Conservation (phyloP, 2,329 filamentous ascomycete genomes). For the Pochonia chlamydosporia region DNA sequence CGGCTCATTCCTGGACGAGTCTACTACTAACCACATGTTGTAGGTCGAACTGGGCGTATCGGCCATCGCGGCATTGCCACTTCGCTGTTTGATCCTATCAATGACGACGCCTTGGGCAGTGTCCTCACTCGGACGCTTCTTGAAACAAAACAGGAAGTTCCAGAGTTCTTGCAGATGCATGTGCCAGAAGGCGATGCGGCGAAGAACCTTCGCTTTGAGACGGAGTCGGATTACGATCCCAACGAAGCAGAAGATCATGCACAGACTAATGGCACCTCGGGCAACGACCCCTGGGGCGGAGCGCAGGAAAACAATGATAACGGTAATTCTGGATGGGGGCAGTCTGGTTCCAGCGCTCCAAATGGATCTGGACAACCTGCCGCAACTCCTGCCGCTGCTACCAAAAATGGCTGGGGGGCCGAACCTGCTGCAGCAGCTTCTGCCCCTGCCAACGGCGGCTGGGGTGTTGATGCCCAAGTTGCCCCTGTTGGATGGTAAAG, state of each 20-base stretch:
- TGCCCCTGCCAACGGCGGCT: background rate
- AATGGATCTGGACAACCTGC: too few relatives aligned
- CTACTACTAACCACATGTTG: background rate
- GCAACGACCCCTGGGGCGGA: constrained; percentile 9
- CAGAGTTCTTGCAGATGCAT: constrained; percentile 70
- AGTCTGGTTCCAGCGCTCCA: background rate
- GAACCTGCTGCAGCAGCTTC: background rate
- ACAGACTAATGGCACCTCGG: background rate
- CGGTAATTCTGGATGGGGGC: constrained; percentile 7
- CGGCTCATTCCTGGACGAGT: too few relatives aligned
- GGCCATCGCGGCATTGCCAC: constrained; percentile 81
- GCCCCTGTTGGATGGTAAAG: background rate
- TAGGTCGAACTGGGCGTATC: constrained; percentile 88
- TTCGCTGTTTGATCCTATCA: constrained; percentile 73
- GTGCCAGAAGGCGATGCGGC: constrained; percentile 49
- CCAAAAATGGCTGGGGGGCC: constrained; percentile 1
- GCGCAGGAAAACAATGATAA: background rate
- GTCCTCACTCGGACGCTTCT: constrained; percentile 75
- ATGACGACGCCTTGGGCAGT: constrained; percentile 65
- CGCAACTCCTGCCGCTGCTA: background rate
- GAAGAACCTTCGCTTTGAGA: constrained; percentile 47
- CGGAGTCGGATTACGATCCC: constrained; percentile 47
- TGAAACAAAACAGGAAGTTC: constrained; percentile 72
- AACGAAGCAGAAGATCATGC: constrained; percentile 15
- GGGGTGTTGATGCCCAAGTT: background rate